Base-by-base conservation (phyloP, 164 flowering plant species). In the Sedum album region DNA sequence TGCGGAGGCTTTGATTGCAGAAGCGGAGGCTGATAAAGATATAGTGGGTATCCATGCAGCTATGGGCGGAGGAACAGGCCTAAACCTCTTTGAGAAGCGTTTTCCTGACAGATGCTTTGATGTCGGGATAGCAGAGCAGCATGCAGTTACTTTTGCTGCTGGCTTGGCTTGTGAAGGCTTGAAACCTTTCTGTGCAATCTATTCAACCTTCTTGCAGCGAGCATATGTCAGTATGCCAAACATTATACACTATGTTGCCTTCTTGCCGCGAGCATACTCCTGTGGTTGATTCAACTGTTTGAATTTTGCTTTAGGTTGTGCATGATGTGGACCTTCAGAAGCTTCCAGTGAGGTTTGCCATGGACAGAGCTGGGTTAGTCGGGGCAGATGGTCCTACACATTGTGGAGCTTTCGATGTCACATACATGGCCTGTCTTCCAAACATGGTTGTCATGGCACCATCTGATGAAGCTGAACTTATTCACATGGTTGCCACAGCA, bases 371-470 rank as follows among this genome's bases (percentile, higher is more conserved):
- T n/a, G n/a, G n/a, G n/a, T n/a, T n/a, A n/a, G n/a, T n/a, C n/a
- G n/a, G n/a, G n/a, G n/a, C n/a, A n/a, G n/a, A n/a, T n/a, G n/a
- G n/a, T n/a, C n/a, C n/a, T n/a, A n/a, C n/a, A n/a, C n/a, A n/a
- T n/a, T n/a, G n/a, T n/a, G n/a, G n/a, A n/a, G n/a, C n/a, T n/a
- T n/a, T n/a, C n/a, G n/a, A n/a, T n/a, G n/a, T n/a, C n/a, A n/a
- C n/a, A n/a, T n/a, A n/a, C n/a, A n/a, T n/a, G n/a, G 97, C 98
- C 8, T 93, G 98, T 84, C 88, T 93, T 14, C 98, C 98, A 0
- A 93, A 93, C n/a, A 93, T 91, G 98, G 93, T 93, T 63, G 98
- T 93, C 55, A 93, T 93, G 98, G 98, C 98, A 75, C 96, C 98
- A n/a, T n/a, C n/a, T n/a, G n/a, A n/a, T n/a, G n/a, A n/a, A n/a